Evolutionary conservation across 1,284 basidiomycete genomes (phyloP), one percentile per base, ranked within the genome.

Genomic region (Boletus smithii): DNA sequence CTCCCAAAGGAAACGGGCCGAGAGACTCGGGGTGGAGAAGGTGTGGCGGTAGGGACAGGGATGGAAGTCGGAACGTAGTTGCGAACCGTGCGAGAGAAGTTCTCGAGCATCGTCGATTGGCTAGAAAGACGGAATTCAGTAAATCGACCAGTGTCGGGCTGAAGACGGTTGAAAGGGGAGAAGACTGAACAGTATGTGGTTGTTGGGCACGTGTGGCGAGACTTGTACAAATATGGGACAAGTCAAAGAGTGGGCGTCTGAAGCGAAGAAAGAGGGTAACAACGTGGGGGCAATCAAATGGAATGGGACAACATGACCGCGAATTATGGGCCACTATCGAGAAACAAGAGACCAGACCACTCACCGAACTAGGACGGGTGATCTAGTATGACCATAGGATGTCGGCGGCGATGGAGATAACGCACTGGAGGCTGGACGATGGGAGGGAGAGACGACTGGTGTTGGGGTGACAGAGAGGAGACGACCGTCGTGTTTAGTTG

Each of bases 51-150:
- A 1, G 77, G 73, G 26, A 77, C 70, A n/a, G 74, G 67, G 32
- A 79, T 72, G 9, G 75, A 73, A 16, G 75, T 69, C 2, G 77
- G 78, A 16, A 81, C 74, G 44, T 80, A 80, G 51, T 65, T 73
- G 39, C 75, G 73, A 27, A 81, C 65, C 2, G 75, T 69, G 17
- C 74, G 72, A 13, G 79, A 79, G 54, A 80, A 69, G 29, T 68
- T 68, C 58, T 79, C 73, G 13, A 80, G 66, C 46, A 75, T 69
- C 0, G 77, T 72, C 5, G 72, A 72, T 53, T 73, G 71, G 38
- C 79, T 75, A 62, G 37, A 51, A 50, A 22, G 22, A 20, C 58
- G 42, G 16, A 1, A 29, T 33, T 68, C 47, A 65, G 65, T 53
- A 49, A 42, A 30, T 20, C 7, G 17, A 44, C 14, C 11, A 20